Percentiles rank a stretch among this genome's conserved stretches.
These are phyloP conservation scores for Hericium erinaceus DNA, from an alignment of 768 basidiomycete species.

Conservation along the genomic window DNA sequence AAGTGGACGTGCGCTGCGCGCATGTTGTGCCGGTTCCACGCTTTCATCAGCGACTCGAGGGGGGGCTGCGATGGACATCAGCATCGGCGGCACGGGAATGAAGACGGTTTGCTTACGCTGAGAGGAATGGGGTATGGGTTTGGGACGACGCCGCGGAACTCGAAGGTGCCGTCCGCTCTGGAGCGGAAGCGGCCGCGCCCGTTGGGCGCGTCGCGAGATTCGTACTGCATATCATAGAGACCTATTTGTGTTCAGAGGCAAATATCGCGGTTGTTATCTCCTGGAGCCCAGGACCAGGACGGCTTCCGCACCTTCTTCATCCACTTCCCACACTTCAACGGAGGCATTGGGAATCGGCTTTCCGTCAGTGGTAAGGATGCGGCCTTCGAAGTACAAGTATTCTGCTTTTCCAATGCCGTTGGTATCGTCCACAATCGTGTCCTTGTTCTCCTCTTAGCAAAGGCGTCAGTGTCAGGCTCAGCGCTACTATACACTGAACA, in stretches of 20 bases:
- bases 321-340: background rate
- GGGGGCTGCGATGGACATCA: background rate
- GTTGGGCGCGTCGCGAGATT: background rate
- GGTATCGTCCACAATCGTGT: background rate
- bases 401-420: background rate
- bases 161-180: background rate
- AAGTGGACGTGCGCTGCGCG: background rate
- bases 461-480: background rate
- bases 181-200: background rate
- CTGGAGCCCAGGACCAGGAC: constrained; percentile 1
- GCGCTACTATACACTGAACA: background rate
- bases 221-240: background rate
- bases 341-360: background rate
- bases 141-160: background rate
- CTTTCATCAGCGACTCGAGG: background rate
- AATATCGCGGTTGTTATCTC: background rate
- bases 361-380: background rate
- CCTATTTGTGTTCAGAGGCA: background rate
- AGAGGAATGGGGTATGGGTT: background rate
- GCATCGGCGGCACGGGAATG: background rate
- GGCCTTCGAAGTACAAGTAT: background rate
- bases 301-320: background rate
- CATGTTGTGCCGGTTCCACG: background rate
- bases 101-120: background rate
- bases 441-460: background rate